phyloP scores from a whole-genome alignment of 306 rosid species.

The Trichosanthes truncata region DNA sequence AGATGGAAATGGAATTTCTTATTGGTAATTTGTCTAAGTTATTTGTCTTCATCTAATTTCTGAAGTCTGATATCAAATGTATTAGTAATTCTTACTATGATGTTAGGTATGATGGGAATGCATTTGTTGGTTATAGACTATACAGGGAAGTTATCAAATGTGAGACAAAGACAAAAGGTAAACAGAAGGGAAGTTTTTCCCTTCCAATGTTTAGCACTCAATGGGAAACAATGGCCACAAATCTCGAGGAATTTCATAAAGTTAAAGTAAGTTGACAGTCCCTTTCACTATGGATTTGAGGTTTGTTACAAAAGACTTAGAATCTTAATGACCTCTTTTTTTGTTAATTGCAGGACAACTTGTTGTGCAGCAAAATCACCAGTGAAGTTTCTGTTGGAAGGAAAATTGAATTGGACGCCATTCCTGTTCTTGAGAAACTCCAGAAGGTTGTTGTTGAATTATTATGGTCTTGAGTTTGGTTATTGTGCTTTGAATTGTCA shows the following conservation, averaged over 20 bases:
- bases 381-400: conserved; percentile 35
- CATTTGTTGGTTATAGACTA: conserved; percentile 42
- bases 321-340: not conserved
- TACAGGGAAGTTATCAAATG: conserved; percentile 41
- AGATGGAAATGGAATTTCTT: conserved; percentile 47
- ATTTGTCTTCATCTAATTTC: not conserved
- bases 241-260: conserved; percentile 53
- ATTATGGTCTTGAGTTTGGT: conserved; percentile 6
- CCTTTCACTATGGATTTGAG: not conserved
- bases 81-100: conserved; percentile 14
- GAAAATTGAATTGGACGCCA: conserved; percentile 46
- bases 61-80: conserved; percentile 3
- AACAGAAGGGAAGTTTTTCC: conserved; percentile 20
- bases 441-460: conserved; percentile 31
- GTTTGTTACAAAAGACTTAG: no score
- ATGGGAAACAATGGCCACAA: conserved; percentile 87
- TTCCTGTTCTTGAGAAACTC: conserved; percentile 64
- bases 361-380: conserved; percentile 39
- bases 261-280: conserved; percentile 36
- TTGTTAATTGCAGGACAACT: conserved; percentile 51
- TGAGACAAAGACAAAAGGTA: conserved; percentile 28
- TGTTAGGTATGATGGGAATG: conserved; percentile 76
- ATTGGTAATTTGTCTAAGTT: conserved; percentile 39
- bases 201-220: conserved; percentile 32
- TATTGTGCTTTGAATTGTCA: not conserved